A percentile compares a stretch with the other conserved stretches of the same genome.
These are phyloP conservation scores for Candida pseudoviswanathii DNA, from an alignment of 1,139 yeast species.

Conservation along the genomic window DNA sequence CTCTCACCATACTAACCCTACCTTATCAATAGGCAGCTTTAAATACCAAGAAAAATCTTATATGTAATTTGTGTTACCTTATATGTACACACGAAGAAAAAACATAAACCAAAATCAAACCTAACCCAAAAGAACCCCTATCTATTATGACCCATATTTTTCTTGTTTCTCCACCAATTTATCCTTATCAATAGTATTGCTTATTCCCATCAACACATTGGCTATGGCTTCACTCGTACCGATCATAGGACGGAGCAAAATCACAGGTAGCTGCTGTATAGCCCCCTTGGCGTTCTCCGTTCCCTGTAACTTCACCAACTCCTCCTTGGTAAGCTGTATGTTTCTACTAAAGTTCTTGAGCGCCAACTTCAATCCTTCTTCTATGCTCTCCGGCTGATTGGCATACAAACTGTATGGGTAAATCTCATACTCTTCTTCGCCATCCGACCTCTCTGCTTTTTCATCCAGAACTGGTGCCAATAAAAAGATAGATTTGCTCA, in stretches of 20 bases:
- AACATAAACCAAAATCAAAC: too few relatives aligned
- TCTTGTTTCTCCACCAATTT: constrained; percentile 41
- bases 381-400: constrained; percentile 73
- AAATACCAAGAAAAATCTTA: too few relatives aligned
- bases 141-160: constrained; percentile 21
- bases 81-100: too few relatives aligned
- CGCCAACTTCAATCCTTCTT: constrained; percentile 74
- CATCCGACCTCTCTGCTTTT: constrained; percentile 30
- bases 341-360: constrained; percentile 73
- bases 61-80: too few relatives aligned
- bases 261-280: constrained; percentile 76
- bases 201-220: constrained; percentile 78
- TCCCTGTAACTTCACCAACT: constrained; percentile 58
- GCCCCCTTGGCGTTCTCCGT: constrained; percentile 64
- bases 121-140: too few relatives aligned
- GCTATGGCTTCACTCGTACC: constrained; percentile 93
- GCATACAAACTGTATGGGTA: constrained; percentile 65
- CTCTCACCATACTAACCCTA: too few relatives aligned
- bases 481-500: constrained; percentile 19
- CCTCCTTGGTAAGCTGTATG: constrained; percentile 64
- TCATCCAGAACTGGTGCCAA: constrained; percentile 17
- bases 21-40: too few relatives aligned
- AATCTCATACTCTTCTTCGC: constrained; percentile 21
- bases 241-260: constrained; percentile 80
- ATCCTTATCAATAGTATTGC: constrained; percentile 76